These are phyloP conservation scores for Eimeria mitis DNA, from an alignment of 169 alveolate genomes.

Conservation along the genomic window DNA sequence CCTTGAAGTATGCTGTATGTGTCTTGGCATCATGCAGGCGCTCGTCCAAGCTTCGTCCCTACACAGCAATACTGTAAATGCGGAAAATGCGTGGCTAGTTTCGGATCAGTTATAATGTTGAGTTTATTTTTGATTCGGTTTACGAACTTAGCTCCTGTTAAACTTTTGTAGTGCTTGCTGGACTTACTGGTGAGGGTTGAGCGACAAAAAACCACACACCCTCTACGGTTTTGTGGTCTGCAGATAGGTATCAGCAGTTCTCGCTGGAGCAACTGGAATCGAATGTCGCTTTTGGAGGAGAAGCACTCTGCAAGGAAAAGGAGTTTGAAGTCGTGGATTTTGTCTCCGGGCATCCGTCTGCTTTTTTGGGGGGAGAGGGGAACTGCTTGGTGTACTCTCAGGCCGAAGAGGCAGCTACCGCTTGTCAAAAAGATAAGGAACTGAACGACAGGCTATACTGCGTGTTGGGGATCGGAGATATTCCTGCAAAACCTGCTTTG, in stretches of 20 bases:
- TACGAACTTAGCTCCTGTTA: not conserved
- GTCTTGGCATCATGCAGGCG: conserved; percentile 21
- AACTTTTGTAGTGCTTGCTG: not conserved
- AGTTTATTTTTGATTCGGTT: not conserved
- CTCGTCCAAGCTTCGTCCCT: conserved; percentile 44
- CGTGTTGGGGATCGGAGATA: conserved; percentile 16
- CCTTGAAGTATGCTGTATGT: not conserved
- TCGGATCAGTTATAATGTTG: not conserved
- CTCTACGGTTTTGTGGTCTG: not conserved
- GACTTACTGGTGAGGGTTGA: not conserved
- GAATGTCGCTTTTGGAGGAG: conserved; percentile 29
- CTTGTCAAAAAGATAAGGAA: conserved; percentile 27
- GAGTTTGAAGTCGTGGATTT: conserved; percentile 53
- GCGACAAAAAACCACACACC: not conserved
- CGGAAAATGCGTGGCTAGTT: not conserved
- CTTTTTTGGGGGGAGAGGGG: not conserved
- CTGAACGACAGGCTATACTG: conserved; percentile 59
- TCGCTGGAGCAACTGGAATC: conserved; percentile 15
- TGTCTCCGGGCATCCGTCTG: conserved; percentile 25
- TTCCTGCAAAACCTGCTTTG: conserved; percentile 15
- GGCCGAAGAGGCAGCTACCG: conserved; percentile 23
- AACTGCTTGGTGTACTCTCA: conserved; percentile 57
- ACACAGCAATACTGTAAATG: conserved; percentile 23
- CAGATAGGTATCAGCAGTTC: conserved; percentile 49
- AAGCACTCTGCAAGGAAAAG: conserved; percentile 40